A percentile compares a stretch with the other conserved stretches of the same genome.
These are phyloP conservation scores for Diaporthe humulicola DNA, from an alignment of 2,329 filamentous ascomycete genomes.

Conservation along the genomic window DNA sequence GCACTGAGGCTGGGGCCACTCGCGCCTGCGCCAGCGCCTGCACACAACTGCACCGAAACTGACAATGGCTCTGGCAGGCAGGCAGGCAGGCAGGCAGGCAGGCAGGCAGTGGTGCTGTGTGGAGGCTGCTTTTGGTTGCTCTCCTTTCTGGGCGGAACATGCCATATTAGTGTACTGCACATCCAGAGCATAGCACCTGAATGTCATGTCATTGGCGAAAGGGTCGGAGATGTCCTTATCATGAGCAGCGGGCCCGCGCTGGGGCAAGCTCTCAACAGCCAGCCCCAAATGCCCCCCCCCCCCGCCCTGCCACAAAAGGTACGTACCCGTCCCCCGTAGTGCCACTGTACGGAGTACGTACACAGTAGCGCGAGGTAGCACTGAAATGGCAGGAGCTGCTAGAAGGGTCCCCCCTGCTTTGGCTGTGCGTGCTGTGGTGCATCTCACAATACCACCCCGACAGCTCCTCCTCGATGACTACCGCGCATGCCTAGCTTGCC, in stretches of 20 bases:
- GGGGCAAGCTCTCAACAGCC: neutral
- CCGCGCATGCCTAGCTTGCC: neutral
- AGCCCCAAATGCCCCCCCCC: neutral
- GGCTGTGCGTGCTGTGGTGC: neutral
- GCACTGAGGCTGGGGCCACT: neutral
- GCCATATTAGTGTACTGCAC: neutral
- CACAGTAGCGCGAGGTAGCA: neutral
- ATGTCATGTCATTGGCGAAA: neutral
- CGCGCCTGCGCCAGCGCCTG: neutral
- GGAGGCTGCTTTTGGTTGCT: neutral
- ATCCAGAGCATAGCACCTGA: neutral
- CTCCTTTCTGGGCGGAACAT: neutral
- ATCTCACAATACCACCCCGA: neutral
- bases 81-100: neutral
- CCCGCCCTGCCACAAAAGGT: neutral
- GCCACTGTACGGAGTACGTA: neutral
- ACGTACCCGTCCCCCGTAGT: neutral
- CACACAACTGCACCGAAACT: neutral
- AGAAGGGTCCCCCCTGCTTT: slow-evolving; percentile 22
- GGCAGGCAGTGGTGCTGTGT: neutral
- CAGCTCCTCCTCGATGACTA: neutral
- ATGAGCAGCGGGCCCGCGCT: slow-evolving; percentile 13
- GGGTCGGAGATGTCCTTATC: slow-evolving; percentile 13
- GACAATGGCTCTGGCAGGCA: slow-evolving; percentile 1
- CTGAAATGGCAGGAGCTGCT: slow-evolving; percentile 10